These are phyloP conservation scores for Phaeosphaeria sp. DNA, from an alignment of 2,329 filamentous ascomycete genomes.

Conservation along the genomic window DNA sequence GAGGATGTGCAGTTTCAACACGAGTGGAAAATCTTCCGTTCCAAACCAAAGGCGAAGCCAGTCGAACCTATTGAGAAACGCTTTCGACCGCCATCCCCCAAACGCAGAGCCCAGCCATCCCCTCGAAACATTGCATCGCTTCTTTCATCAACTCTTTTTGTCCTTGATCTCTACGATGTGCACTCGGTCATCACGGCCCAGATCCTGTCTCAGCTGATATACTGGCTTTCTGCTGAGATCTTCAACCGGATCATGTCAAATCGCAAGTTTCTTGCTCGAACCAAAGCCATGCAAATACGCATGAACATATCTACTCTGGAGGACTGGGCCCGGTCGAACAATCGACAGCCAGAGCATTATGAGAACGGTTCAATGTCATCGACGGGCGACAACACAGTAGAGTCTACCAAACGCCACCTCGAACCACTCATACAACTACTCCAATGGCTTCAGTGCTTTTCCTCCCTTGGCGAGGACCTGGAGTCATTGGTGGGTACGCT, in stretches of 20 bases:
- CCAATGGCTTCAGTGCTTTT: conserved; percentile 98
- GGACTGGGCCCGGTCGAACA: conserved; percentile 94
- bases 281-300: conserved; percentile 99
- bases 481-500: conserved; percentile 88
- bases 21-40: conserved; percentile 97
- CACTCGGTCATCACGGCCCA: conserved; percentile 96
- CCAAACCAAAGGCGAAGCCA: conserved; percentile 84
- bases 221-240: conserved; percentile 94
- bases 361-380: conserved; percentile 88
- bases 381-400: conserved; percentile 84
- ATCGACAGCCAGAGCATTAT: conserved; percentile 92
- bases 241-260: conserved; percentile 99
- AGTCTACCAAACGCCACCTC: conserved; percentile 82
- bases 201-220: conserved; percentile 88
- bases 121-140: conserved; percentile 95
- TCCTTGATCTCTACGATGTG: conserved; percentile 97
- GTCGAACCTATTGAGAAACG: conserved; percentile 88
- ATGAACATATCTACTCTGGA: conserved; percentile 97
- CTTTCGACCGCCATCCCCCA: conserved; percentile 90
- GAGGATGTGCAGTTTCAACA: conserved; percentile 97
- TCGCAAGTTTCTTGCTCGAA: conserved; percentile 89
- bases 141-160: conserved; percentile 93
- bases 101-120: conserved; percentile 87
- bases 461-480: conserved; percentile 86
- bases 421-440: conserved; percentile 90